These are phyloP conservation scores for Xanthoparmelia taractica DNA, from an alignment of 495 filamentous ascomycete species.

Conservation along the genomic window DNA sequence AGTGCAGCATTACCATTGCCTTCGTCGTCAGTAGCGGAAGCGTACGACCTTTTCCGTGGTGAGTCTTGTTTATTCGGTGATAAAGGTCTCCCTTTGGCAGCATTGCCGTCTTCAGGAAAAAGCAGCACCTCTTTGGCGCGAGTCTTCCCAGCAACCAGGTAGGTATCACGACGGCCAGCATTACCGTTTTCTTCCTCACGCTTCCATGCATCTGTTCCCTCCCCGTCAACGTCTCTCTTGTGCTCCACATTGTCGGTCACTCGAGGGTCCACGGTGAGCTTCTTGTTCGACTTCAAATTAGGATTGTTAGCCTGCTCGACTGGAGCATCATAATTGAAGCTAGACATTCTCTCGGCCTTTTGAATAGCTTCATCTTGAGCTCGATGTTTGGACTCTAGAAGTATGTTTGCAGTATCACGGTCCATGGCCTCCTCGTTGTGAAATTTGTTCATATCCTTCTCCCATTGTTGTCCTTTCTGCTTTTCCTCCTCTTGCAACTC, in stretches of 20 bases:
- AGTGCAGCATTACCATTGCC: constrained; percentile 41
- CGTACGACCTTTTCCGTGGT: constrained; percentile 32
- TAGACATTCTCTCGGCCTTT: constrained; percentile 54
- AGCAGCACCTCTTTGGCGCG: constrained; percentile 59
- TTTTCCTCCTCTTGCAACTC: constrained; percentile 41
- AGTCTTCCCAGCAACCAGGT: constrained; percentile 38
- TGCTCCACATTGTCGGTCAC: constrained; percentile 58
- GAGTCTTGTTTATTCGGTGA: constrained; percentile 55
- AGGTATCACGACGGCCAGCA: constrained; percentile 58
- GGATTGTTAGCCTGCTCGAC: constrained; percentile 59
- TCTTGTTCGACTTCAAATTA: constrained; percentile 51
- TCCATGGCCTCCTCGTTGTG: constrained; percentile 37
- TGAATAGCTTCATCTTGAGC: constrained; percentile 54
- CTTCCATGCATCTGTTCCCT: constrained; percentile 64
- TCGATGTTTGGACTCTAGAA: constrained; percentile 50
- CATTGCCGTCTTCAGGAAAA: constrained; percentile 22
- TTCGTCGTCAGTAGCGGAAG: constrained; percentile 29
- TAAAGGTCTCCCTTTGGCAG: constrained; percentile 33
- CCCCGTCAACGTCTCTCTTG: constrained; percentile 67
- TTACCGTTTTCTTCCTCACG: constrained; percentile 46
- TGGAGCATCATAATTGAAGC: constrained; percentile 81
- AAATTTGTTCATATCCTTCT: constrained; percentile 47
- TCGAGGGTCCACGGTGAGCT: constrained; percentile 54
- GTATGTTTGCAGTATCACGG: constrained; percentile 40
- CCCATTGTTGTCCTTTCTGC: constrained; percentile 27